Evolutionary conservation across 2,329 filamentous ascomycete species (phyloP).

Genomic region (Sclerotinia glacialis): DNA sequence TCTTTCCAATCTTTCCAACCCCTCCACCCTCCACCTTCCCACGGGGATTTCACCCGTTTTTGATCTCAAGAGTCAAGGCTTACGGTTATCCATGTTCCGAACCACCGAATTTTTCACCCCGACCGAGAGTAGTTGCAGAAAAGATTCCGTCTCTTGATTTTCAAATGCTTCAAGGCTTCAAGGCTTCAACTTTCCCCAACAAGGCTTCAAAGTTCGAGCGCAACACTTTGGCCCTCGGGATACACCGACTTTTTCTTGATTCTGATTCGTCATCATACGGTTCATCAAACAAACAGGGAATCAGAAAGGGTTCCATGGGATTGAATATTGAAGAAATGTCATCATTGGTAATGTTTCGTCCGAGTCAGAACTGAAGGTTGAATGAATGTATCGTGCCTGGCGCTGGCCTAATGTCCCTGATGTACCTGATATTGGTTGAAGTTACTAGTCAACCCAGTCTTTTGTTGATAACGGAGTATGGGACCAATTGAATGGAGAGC

Average conservation of each 20-base stretch:
- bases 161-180: neutral
- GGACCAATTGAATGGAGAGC: neutral
- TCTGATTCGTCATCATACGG: constrained; percentile 16
- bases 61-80: neutral
- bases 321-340: neutral
- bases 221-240: neutral
- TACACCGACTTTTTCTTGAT: constrained; percentile 4
- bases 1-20: neutral
- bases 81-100: neutral
- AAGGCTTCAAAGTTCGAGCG: neutral
- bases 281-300: neutral
- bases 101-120: neutral
- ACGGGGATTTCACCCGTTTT: neutral
- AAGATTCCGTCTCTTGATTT: neutral
- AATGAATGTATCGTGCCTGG: neutral
- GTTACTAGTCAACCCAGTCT: neutral
- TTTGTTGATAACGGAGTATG: neutral
- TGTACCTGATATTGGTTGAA: neutral
- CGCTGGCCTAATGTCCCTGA: constrained; percentile 5
- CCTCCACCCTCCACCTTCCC: neutral
- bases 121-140: neutral
- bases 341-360: constrained; percentile 4
- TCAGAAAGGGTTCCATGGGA: neutral
- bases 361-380: neutral
- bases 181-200: neutral